A percentile compares a stretch with the other conserved stretches of the same genome.
Conservation (phyloP, 192 early-diverging fungal species). For the Gaertneriomyces semiglobifer region DNA sequence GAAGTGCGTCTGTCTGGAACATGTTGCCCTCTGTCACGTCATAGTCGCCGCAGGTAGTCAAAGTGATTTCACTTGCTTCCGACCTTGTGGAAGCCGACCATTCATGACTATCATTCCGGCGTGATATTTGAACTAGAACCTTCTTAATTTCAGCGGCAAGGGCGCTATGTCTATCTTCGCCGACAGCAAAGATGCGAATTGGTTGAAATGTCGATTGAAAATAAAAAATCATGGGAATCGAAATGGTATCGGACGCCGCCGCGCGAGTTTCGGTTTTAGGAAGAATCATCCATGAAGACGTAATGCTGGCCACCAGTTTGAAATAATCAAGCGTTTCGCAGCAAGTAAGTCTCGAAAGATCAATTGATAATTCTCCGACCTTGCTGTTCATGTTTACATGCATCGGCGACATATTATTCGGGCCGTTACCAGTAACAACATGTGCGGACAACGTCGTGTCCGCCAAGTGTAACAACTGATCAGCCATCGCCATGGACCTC, state of each 20-base stretch:
- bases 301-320: conserved; percentile 9
- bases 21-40: not conserved
- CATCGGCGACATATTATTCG: not conserved
- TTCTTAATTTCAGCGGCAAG: not conserved
- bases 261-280: not conserved
- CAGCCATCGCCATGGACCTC: not conserved
- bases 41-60: not conserved
- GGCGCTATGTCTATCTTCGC: conserved; percentile 16
- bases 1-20: no score
- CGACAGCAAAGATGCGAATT: conserved; percentile 13
- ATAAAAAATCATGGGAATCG: not conserved
- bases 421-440: not conserved
- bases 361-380: conserved; percentile 5
- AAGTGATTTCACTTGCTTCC: conserved; percentile 14
- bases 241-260: not conserved
- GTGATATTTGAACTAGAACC: conserved; percentile 1
- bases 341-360: conserved; percentile 16
- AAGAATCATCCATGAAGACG: not conserved
- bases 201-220: conserved; percentile 1
- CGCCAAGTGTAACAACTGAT: conserved; percentile 3
- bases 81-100: conserved; percentile 1
- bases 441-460: not conserved
- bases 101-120: not conserved
- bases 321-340: conserved; percentile 19
- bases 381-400: conserved; percentile 15